phyloP scores from a whole-genome alignment of 2,329 filamentous ascomycete genomes.

The Orbilia oligospora region DNA sequence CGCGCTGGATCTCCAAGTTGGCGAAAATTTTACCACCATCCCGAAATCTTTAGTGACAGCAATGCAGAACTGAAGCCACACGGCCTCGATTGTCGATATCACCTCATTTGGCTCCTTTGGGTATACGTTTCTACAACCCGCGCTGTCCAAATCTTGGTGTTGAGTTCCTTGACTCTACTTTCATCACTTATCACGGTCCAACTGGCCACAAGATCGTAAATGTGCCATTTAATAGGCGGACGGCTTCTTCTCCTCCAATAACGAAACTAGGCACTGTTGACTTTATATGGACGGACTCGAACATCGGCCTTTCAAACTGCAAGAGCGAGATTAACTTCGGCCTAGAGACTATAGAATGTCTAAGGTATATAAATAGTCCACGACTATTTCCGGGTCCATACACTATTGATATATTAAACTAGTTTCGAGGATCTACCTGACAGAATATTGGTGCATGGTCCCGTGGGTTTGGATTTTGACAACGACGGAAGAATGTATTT shows the following conservation, averaged over 20 bases:
- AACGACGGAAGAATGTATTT: conserved; percentile 39
- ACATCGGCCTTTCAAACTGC: conserved; percentile 30
- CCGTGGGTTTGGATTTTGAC: conserved; percentile 30
- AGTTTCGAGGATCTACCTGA: too few species aligned
- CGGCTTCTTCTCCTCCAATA: neutral
- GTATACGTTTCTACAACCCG: conserved; percentile 35
- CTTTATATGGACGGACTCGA: conserved; percentile 34
- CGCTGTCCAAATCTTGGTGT: conserved; percentile 23
- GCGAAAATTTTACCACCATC: too few species aligned
- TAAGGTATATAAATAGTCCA: too few species aligned
- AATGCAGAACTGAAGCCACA: conserved; percentile 27
- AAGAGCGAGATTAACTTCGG: conserved; percentile 38
- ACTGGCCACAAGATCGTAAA: conserved; percentile 40
- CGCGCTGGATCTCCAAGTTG: too few species aligned
- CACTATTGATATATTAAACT: too few species aligned
- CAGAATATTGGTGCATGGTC: conserved; percentile 11
- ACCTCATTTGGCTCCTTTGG: conserved; percentile 31
- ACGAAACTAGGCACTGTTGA: conserved; percentile 31
- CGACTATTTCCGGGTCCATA: too few species aligned
- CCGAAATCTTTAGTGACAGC: neutral
- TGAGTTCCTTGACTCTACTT: conserved; percentile 32
- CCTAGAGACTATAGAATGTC: neutral
- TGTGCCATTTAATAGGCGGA: conserved; percentile 12
- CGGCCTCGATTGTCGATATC: conserved; percentile 33
- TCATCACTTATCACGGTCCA: conserved; percentile 40